Evolutionary conservation across 2,329 filamentous ascomycete species (phyloP).

Genomic region (Colletotrichum liaoningense): DNA sequence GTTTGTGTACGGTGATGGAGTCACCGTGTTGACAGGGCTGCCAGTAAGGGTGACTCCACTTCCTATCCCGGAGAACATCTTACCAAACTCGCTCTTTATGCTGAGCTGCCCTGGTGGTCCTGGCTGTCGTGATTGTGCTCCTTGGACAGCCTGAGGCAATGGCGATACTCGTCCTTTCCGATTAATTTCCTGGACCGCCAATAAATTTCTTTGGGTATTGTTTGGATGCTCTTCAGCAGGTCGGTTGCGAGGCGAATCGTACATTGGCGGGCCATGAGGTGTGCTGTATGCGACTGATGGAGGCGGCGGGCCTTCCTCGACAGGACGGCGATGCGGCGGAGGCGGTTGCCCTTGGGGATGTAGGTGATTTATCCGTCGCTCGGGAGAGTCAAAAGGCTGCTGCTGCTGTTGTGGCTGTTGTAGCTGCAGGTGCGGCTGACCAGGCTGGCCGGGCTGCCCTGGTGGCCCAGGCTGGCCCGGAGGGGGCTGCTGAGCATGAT

Average conservation of each 20-base stretch:
- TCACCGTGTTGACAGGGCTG: constrained; percentile 59
- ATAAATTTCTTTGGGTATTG: constrained; percentile 71
- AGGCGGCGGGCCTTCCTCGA: constrained; percentile 62
- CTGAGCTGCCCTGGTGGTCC: constrained; percentile 85
- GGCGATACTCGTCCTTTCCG: constrained; percentile 88
- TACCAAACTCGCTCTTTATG: constrained; percentile 94
- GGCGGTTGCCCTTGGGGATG: constrained; percentile 47
- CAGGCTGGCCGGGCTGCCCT: constrained; percentile 12
- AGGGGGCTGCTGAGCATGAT: constrained; percentile 48
- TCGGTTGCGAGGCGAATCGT: constrained; percentile 56
- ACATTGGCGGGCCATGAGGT: constrained; percentile 53
- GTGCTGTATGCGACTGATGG: constrained; percentile 62
- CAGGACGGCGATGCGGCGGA: constrained; percentile 52
- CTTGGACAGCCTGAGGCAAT: constrained; percentile 92
- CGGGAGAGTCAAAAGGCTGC: constrained; percentile 45
- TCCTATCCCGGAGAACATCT: constrained; percentile 94
- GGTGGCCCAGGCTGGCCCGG: constrained; percentile 42
- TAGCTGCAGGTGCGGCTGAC: neutral
- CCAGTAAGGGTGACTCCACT: constrained; percentile 64
- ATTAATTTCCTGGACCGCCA: constrained; percentile 85
- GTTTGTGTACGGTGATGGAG: constrained; percentile 59
- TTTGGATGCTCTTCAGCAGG: constrained; percentile 65
- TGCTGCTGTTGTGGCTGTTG: constrained; percentile 39
- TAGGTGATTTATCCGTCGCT: constrained; percentile 42
- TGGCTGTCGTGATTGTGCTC: constrained; percentile 83